Conservation (phyloP, 2,329 filamentous ascomycete species). For the Didymosphaeria variabile region DNA sequence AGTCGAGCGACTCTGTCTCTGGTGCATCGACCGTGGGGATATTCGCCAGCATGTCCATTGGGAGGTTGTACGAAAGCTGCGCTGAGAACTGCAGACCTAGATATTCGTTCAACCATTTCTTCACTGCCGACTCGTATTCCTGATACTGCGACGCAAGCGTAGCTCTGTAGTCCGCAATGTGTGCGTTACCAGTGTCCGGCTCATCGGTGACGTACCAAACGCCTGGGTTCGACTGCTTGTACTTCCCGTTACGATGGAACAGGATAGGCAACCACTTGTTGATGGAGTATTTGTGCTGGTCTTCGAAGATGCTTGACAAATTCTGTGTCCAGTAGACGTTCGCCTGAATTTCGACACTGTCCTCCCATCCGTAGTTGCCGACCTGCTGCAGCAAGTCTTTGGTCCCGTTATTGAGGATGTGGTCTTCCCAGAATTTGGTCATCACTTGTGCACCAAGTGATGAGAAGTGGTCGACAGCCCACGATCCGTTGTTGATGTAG, state of each 20-base stretch:
- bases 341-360: slow-evolving; percentile 42
- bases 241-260: slow-evolving; percentile 30
- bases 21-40: slow-evolving; percentile 43
- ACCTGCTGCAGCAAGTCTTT: slow-evolving; percentile 25
- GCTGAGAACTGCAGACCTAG: slow-evolving; percentile 37
- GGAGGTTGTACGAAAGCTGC: slow-evolving; percentile 47
- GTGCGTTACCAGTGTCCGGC: slow-evolving; percentile 28
- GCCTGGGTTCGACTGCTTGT: slow-evolving; percentile 18
- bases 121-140: slow-evolving; percentile 37
- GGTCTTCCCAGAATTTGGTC: slow-evolving; percentile 49
- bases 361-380: slow-evolving; percentile 49
- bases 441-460: slow-evolving; percentile 37
- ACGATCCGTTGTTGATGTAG: slow-evolving; percentile 44
- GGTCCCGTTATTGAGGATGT: slow-evolving; percentile 35
- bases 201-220: slow-evolving; percentile 23
- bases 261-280: slow-evolving; percentile 43
- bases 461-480: slow-evolving; percentile 47
- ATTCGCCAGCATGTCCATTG: slow-evolving; percentile 42
- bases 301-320: slow-evolving; percentile 32
- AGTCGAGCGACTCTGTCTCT: slow-evolving; percentile 47
- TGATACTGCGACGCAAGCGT: slow-evolving; percentile 39
- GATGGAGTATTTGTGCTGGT: slow-evolving; percentile 37
- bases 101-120: slow-evolving; percentile 35
- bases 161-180: slow-evolving; percentile 39
- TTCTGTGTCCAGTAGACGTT: slow-evolving; percentile 35